Evolutionary conservation across 1,284 basidiomycete species (phyloP).

Genomic region (Grifola frondosa): DNA sequence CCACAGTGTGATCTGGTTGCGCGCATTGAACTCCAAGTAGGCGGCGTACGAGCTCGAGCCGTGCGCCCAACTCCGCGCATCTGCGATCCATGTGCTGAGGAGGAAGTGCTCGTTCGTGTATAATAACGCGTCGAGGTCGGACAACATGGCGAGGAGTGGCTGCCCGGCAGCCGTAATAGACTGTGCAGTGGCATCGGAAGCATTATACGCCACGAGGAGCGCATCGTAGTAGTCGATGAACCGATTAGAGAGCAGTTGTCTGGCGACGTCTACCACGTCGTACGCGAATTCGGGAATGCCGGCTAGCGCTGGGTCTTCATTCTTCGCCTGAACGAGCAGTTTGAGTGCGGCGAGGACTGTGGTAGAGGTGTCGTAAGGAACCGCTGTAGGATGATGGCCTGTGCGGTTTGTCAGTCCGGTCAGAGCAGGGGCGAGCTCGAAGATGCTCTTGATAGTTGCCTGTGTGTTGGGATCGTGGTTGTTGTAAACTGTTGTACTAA

Average conservation of each 20-base stretch:
- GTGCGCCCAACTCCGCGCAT: constrained; percentile 34
- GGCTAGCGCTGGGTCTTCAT: constrained; percentile 21
- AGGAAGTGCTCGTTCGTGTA: constrained; percentile 37
- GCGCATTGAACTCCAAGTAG: constrained; percentile 41
- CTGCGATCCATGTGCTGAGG: constrained; percentile 39
- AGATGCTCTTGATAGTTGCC: constrained; percentile 42
- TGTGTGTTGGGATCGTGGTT: constrained; percentile 34
- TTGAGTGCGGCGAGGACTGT: constrained; percentile 39
- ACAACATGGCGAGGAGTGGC: constrained; percentile 33
- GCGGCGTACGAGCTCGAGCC: constrained; percentile 30
- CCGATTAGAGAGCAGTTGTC: constrained; percentile 42
- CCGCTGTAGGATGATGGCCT: constrained; percentile 35
- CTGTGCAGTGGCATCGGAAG: constrained; percentile 17
- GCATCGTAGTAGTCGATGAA: constrained; percentile 37
- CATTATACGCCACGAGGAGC: constrained; percentile 33
- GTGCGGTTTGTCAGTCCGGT: constrained; percentile 36
- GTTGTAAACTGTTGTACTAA: constrained; percentile 41
- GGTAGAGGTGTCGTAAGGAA: constrained; percentile 40
- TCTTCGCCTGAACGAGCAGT: constrained; percentile 32
- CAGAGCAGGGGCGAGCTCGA: constrained; percentile 36
- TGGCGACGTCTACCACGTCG: constrained; percentile 43
- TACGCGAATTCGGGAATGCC: constrained; percentile 37
- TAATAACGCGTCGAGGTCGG: constrained; percentile 39
- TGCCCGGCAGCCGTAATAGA: constrained; percentile 25
- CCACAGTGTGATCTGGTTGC: constrained; percentile 48